phyloP scores from a whole-genome alignment of 75 land plant species.

The Cunninghamia lanceolata region DNA sequence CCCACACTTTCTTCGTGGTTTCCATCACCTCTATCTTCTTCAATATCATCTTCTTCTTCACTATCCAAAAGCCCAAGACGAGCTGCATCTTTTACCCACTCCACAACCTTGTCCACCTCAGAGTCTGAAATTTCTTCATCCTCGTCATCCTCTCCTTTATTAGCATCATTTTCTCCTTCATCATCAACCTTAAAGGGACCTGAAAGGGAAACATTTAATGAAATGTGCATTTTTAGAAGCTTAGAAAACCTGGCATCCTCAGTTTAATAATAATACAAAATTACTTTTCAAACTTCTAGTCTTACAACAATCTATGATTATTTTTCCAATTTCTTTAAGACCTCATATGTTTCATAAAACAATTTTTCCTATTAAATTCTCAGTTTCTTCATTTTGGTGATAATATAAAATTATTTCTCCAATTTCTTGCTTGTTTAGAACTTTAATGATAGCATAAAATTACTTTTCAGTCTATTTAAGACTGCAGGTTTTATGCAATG shows the following conservation, averaged over 20 bases:
- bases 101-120: slow-evolving; percentile 12
- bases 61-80: slow-evolving; percentile 4
- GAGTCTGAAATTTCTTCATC: slow-evolving; percentile 10
- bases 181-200: neutral
- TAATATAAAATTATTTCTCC: neutral
- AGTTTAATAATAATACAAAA: neutral
- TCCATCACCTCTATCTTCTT: neutral
- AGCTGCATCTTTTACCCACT: slow-evolving; percentile 13
- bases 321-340: neutral
- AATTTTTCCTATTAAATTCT: neutral
- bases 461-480: too few relatives aligned
- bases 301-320: neutral
- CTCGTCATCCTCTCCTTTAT: neutral
- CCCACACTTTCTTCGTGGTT: neutral
- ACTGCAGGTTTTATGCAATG: too few relatives aligned
- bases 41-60: slow-evolving; percentile 5
- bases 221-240: neutral
- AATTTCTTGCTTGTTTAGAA: neutral
- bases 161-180: too few relatives aligned
- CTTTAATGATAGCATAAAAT: too few relatives aligned
- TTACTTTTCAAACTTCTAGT: neutral
- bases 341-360: neutral
- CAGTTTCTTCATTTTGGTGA: neutral
- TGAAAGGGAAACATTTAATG: neutral
- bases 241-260: neutral